Evolutionary conservation across 495 filamentous ascomycete genomes (phyloP).

Genomic region (Oidiodendron maius): DNA sequence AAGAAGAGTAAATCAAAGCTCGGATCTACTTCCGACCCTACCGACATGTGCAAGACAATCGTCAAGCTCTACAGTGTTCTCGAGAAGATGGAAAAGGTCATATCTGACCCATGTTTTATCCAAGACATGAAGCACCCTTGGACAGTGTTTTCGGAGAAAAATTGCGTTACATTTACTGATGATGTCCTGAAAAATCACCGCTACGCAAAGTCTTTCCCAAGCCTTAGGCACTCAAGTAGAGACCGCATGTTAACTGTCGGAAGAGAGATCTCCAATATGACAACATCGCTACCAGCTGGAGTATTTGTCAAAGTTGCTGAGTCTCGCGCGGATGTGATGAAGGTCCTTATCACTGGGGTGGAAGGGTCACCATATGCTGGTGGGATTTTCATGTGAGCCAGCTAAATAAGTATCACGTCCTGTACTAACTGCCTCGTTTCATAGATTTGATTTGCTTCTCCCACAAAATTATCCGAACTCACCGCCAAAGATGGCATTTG

Average conservation of each 20-base stretch:
- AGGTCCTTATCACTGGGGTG: constrained; percentile 52
- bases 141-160: constrained; percentile 8
- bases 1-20: neutral
- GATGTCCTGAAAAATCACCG: constrained; percentile 15
- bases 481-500: constrained; percentile 46
- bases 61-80: constrained; percentile 3
- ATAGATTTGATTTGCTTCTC: constrained; percentile 48
- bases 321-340: constrained; percentile 49
- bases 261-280: constrained; percentile 44
- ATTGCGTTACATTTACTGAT: constrained; percentile 16
- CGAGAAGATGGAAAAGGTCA: constrained; percentile 2
- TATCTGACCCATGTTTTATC: neutral
- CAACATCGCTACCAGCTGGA: constrained; percentile 46
- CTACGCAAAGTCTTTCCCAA: neutral
- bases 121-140: constrained; percentile 1
- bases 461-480: constrained; percentile 36
- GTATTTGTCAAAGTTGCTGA: constrained; percentile 52
- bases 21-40: neutral
- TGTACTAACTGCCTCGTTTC: neutral
- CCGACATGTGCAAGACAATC: constrained; percentile 10
- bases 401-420: neutral
- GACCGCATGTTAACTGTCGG: constrained; percentile 44
- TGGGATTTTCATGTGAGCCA: constrained; percentile 48
- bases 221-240: neutral
- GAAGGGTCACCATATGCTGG: constrained; percentile 53